These are phyloP conservation scores for Pichia sp. DNA, from an alignment of 1,139 yeast species.

Conservation along the genomic window DNA sequence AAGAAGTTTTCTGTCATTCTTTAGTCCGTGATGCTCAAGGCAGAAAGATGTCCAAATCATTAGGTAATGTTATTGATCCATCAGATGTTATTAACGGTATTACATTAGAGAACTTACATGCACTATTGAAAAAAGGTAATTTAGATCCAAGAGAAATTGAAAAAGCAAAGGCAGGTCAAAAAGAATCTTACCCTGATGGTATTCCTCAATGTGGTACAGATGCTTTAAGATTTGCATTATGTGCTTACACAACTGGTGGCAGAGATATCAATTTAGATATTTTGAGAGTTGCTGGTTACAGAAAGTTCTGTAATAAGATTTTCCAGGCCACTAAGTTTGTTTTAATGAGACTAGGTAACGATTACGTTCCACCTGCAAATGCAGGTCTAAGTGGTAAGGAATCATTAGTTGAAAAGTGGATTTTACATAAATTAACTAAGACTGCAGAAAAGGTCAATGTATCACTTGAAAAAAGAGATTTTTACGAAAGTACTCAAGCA, in stretches of 20 bases:
- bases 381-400: slow-evolving; percentile 67
- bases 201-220: slow-evolving; percentile 99
- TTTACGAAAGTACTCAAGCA: slow-evolving; percentile 79
- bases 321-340: slow-evolving; percentile 98
- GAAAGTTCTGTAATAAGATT: slow-evolving; percentile 98
- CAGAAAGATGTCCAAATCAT: slow-evolving; percentile 95
- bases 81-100: slow-evolving; percentile 90
- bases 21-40: slow-evolving; percentile 99
- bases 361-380: slow-evolving; percentile 70
- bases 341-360: slow-evolving; percentile 84
- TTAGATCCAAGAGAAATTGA: slow-evolving; percentile 83
- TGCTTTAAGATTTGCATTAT: slow-evolving; percentile 93
- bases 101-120: slow-evolving; percentile 70
- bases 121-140: slow-evolving; percentile 72
- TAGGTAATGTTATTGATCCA: slow-evolving; percentile 96
- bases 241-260: slow-evolving; percentile 98
- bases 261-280: slow-evolving; percentile 96
- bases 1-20: slow-evolving; percentile 96
- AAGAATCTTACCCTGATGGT: slow-evolving; percentile 87
- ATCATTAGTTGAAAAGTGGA: slow-evolving; percentile 94
- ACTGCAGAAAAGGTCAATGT: slow-evolving; percentile 62
- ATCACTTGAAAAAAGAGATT: slow-evolving; percentile 76
- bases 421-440: slow-evolving; percentile 72
- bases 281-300: slow-evolving; percentile 95
- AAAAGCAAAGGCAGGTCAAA: slow-evolving; percentile 86